These are phyloP conservation scores for Cyberlindnera euphorbiiphila DNA, from an alignment of 805 yeast genomes.

Conservation along the genomic window DNA sequence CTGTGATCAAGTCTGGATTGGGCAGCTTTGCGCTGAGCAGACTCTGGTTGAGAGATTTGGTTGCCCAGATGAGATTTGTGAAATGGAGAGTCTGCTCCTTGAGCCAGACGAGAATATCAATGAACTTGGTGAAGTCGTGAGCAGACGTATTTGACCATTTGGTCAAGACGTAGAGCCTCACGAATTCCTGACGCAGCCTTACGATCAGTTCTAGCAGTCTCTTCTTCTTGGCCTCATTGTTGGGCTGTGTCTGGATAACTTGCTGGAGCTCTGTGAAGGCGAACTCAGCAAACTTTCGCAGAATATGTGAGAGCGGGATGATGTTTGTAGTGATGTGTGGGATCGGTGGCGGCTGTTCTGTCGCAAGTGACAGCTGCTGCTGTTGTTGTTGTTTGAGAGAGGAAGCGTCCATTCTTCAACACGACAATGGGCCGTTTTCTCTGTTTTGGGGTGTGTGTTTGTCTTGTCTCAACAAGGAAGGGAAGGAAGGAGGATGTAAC, in stretches of 20 bases:
- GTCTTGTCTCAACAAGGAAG: too few relatives aligned
- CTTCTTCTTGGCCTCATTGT: constrained; percentile 63
- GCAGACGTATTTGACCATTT: constrained; percentile 81
- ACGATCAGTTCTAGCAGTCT: constrained; percentile 67
- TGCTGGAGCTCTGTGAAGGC: constrained; percentile 61
- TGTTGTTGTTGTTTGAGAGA: constrained; percentile 6
- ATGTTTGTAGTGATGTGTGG: constrained; percentile 75
- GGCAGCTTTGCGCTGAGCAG: constrained; percentile 86
- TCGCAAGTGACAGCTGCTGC: constrained; percentile 4
- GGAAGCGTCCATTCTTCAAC: constrained; percentile 9
- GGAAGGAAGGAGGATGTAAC: background rate
- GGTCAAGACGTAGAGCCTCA: constrained; percentile 76
- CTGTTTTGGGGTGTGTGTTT: background rate
- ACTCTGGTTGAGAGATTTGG: constrained; percentile 66
- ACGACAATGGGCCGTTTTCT: background rate
- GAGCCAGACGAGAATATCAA: constrained; percentile 86
- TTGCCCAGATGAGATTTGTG: constrained; percentile 57
- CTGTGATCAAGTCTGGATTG: constrained; percentile 84
- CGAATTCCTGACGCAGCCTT: constrained; percentile 72
- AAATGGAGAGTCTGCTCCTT: constrained; percentile 72
- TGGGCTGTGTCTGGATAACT: constrained; percentile 55
- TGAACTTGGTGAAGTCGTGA: constrained; percentile 65
- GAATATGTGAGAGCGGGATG: constrained; percentile 56
- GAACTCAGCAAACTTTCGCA: constrained; percentile 55
- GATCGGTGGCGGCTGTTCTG: constrained; percentile 35